Evolutionary conservation across 2,329 filamentous ascomycete species (phyloP).

Genomic region (Ceratocystis huliohia): DNA sequence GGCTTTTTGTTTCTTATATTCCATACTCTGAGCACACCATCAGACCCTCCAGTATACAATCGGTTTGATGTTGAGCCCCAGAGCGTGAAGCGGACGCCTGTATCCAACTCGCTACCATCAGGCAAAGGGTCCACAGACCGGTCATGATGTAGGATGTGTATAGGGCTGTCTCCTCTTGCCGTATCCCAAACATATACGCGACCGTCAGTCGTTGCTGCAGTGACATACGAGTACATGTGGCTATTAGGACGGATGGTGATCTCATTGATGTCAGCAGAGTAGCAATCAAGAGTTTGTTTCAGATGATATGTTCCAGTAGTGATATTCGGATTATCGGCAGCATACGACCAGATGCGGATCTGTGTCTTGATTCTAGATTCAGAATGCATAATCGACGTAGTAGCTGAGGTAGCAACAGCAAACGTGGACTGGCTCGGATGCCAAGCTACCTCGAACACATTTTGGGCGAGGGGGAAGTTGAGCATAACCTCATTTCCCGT

Average conservation of each 20-base stretch:
- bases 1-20: conserved; percentile 35
- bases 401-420: conserved; percentile 44
- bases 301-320: conserved; percentile 28
- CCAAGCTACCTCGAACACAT: conserved; percentile 54
- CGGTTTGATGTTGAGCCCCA: conserved; percentile 46
- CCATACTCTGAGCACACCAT: conserved; percentile 52
- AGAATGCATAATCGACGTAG: conserved; percentile 30
- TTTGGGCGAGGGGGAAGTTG: conserved; percentile 40
- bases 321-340: background rate
- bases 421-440: conserved; percentile 44
- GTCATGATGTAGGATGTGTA: conserved; percentile 45
- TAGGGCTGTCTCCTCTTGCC: conserved; percentile 39
- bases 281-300: conserved; percentile 45
- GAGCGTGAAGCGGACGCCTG: conserved; percentile 50
- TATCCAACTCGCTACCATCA: conserved; percentile 43
- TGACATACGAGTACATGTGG: conserved; percentile 38
- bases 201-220: conserved; percentile 49
- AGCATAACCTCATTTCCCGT: conserved; percentile 36
- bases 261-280: conserved; percentile 50
- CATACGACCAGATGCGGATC: conserved; percentile 34
- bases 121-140: conserved; percentile 31
- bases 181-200: conserved; percentile 53
- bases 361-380: conserved; percentile 41
- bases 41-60: conserved; percentile 51
- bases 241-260: conserved; percentile 47